These are phyloP conservation scores for Sungouiella thailandica DNA, from an alignment of 805 yeast species.

Conservation along the genomic window DNA sequence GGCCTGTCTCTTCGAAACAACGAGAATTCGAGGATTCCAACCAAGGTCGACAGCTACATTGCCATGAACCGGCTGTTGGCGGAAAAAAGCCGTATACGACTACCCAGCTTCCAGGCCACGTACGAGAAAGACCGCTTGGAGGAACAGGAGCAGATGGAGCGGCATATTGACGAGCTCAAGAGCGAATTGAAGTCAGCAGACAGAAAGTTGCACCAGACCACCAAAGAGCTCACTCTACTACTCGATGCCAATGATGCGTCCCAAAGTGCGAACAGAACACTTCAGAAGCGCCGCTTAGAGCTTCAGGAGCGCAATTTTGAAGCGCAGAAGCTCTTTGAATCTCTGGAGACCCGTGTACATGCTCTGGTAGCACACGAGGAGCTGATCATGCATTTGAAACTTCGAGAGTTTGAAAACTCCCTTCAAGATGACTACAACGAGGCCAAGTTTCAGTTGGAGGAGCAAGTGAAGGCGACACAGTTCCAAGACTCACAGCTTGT, in stretches of 20 bases:
- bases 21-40: neutral
- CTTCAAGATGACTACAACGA: slow-evolving; percentile 25
- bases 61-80: neutral
- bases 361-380: slow-evolving; percentile 27
- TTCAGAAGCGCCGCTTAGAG: neutral
- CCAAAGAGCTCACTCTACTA: slow-evolving; percentile 1
- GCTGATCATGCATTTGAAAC: slow-evolving; percentile 20
- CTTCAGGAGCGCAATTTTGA: neutral
- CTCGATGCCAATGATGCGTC: slow-evolving; percentile 6
- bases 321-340: slow-evolving; percentile 13
- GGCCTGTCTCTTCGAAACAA: neutral
- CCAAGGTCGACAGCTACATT: neutral
- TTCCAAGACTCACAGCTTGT: slow-evolving; percentile 4
- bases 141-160: neutral
- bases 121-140: neutral
- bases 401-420: slow-evolving; percentile 26
- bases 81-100: neutral
- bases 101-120: neutral
- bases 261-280: neutral
- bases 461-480: slow-evolving; percentile 13
- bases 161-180: slow-evolving; percentile 6
- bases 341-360: slow-evolving; percentile 22
- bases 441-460: slow-evolving; percentile 27
- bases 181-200: slow-evolving; percentile 17
- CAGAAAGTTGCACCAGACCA: slow-evolving; percentile 14